Conservation (phyloP, 2,329 filamentous ascomycete species). For the Hirsutella minnesotensis region DNA sequence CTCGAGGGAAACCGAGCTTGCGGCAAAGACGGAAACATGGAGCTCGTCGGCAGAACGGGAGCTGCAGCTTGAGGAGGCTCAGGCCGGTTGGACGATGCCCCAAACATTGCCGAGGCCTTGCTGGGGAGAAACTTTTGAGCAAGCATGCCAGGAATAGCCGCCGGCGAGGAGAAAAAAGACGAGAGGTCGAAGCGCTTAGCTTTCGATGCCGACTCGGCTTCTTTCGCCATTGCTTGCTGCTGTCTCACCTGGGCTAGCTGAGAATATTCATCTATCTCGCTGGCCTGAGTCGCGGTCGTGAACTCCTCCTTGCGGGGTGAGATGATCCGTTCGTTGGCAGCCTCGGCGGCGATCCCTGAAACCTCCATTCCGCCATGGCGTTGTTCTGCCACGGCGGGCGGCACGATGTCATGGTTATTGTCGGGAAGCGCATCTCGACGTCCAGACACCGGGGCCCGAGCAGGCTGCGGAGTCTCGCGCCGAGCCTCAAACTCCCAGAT, state of each 20-base stretch:
- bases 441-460: slow-evolving; percentile 18
- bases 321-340: slow-evolving; percentile 6
- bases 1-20: slow-evolving; percentile 19
- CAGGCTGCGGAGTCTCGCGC: slow-evolving; percentile 26
- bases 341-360: slow-evolving; percentile 1
- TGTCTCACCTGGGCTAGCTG: slow-evolving; percentile 23
- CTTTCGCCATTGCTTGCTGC: slow-evolving; percentile 5
- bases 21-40: slow-evolving; percentile 26
- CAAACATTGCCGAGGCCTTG: slow-evolving; percentile 10
- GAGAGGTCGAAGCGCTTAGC: slow-evolving; percentile 33
- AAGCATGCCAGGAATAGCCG: slow-evolving; percentile 23
- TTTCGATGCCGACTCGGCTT: slow-evolving; percentile 13
- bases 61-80: slow-evolving; percentile 9
- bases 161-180: slow-evolving; percentile 47
- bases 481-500: slow-evolving; percentile 48
- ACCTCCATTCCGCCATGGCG: slow-evolving; percentile 6
- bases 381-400: slow-evolving; percentile 27
- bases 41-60: slow-evolving; percentile 19
- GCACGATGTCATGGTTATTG: slow-evolving; percentile 14
- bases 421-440: slow-evolving; percentile 10
- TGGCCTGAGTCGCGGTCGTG: slow-evolving; percentile 4
- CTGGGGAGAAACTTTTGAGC: slow-evolving; percentile 18
- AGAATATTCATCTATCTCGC: slow-evolving; percentile 29
- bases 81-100: slow-evolving; percentile 8
- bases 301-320: slow-evolving; percentile 3